Conservation (phyloP, 805 yeast species). For the Blastobotrys terrestris region DNA sequence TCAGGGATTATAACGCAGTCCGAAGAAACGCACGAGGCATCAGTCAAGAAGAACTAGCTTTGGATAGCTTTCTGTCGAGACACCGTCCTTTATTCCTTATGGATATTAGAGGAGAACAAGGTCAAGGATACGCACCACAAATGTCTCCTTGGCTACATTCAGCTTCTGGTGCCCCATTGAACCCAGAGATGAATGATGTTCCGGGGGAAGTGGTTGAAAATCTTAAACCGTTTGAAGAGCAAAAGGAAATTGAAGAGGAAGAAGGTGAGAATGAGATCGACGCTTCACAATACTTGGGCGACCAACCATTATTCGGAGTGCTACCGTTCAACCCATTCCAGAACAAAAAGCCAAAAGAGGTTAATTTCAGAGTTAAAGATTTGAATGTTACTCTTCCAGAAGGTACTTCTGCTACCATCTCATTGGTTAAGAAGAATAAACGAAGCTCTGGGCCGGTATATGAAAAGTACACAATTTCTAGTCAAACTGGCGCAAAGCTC, state of each 20-base stretch:
- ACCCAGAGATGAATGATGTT: constrained; percentile 31
- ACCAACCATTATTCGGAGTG: background rate
- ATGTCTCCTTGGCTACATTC: constrained; percentile 36
- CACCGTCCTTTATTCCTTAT: constrained; percentile 41
- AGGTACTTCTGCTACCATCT: background rate
- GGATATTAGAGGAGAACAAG: constrained; percentile 22
- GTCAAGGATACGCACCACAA: background rate
- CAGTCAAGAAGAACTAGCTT: constrained; percentile 20
- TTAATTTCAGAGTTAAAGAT: constrained; percentile 1
- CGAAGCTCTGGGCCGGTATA: background rate
- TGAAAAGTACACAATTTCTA: constrained; percentile 1
- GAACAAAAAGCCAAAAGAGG: background rate
- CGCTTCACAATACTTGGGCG: background rate
- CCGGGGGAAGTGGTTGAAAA: constrained; percentile 34
- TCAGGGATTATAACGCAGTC: constrained; percentile 6
- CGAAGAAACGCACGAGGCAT: constrained; percentile 3
- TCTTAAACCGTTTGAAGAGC: constrained; percentile 31
- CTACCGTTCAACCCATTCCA: background rate
- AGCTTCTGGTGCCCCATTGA: constrained; percentile 32
- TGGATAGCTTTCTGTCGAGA: constrained; percentile 41
- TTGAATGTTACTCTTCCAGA: background rate
- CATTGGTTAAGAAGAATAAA: background rate
- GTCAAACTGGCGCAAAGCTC: background rate
- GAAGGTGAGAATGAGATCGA: background rate
- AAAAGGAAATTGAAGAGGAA: constrained; percentile 6